These are phyloP conservation scores for Lasiodiplodia sp. DNA, from an alignment of 2,329 filamentous ascomycete genomes.

Conservation along the genomic window DNA sequence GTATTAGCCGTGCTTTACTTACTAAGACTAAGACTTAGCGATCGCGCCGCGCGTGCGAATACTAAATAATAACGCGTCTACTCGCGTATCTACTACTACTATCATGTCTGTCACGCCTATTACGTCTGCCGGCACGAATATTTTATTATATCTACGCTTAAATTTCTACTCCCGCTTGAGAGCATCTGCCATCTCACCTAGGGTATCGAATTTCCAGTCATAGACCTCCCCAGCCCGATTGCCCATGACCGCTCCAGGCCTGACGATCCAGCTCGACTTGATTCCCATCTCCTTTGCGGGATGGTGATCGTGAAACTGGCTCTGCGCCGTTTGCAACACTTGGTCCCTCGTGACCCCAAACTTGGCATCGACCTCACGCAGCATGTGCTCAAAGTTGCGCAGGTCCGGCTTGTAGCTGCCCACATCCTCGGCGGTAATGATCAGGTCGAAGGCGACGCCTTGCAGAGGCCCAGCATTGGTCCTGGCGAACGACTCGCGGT, in stretches of 20 bases:
- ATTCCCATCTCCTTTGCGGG: constrained; percentile 58
- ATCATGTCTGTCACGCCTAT: no score
- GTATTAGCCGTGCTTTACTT: no score
- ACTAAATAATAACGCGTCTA: no score
- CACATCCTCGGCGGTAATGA: constrained; percentile 75
- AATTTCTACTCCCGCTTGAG: neutral
- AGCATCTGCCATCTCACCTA: neutral
- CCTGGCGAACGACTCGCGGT: constrained; percentile 59
- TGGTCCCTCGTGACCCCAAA: constrained; percentile 64
- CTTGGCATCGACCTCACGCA: constrained; percentile 40
- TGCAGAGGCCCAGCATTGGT: constrained; percentile 59
- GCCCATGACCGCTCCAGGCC: neutral
- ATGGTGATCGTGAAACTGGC: constrained; percentile 70
- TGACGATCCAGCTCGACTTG: neutral
- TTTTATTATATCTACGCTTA: no score
- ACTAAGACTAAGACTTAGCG: no score
- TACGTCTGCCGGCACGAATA: no score
- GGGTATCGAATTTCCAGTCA: neutral
- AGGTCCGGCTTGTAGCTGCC: constrained; percentile 74
- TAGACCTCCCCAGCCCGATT: neutral
- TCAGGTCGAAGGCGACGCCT: constrained; percentile 66
- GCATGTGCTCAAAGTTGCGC: constrained; percentile 69
- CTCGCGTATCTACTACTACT: no score
- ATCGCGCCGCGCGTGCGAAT: no score
- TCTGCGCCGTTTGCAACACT: constrained; percentile 73